These are phyloP conservation scores for Malassezia restricta DNA, from an alignment of 1,284 basidiomycete genomes.

Conservation along the genomic window DNA sequence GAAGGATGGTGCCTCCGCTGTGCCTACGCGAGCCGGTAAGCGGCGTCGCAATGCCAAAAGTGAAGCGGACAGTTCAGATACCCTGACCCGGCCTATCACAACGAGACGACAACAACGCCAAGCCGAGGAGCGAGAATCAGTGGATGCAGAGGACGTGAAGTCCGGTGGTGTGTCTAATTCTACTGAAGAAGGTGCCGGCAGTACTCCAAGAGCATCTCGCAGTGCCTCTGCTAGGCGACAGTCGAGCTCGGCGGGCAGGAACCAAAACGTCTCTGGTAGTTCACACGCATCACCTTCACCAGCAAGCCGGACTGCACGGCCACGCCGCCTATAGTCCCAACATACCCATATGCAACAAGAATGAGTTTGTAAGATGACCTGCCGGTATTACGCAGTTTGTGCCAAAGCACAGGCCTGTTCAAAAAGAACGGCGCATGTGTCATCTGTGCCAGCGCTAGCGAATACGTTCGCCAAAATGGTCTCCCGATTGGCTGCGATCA, in stretches of 20 bases:
- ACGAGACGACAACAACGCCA: slow-evolving; percentile 12
- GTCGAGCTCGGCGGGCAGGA: not conserved
- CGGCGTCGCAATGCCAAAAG: not conserved
- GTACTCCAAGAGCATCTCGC: not conserved
- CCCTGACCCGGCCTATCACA: slow-evolving; percentile 2
- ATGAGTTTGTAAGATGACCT: not conserved
- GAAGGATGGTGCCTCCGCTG: not conserved
- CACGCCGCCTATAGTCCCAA: not conserved
- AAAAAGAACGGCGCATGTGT: slow-evolving; percentile 6
- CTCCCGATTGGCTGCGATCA: slow-evolving; percentile 27
- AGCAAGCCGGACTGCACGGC: not conserved
- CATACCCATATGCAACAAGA: not conserved
- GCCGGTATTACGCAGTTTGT: not conserved
- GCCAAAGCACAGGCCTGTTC: slow-evolving; percentile 12
- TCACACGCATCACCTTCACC: not conserved
- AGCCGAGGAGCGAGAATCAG: not conserved
- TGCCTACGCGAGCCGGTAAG: not conserved
- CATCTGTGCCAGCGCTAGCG: slow-evolving; percentile 2
- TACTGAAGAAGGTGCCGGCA: not conserved
- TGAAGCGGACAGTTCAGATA: not conserved
- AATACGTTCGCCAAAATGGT: slow-evolving; percentile 29
- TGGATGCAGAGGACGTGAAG: not conserved
- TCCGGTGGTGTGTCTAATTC: not conserved
- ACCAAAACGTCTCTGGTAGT: not conserved
- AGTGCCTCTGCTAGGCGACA: not conserved